A percentile compares a stretch with the other conserved stretches of the same genome.
These are phyloP conservation scores for Paspalum notatum DNA, from an alignment of 176 grass and related monocot genomes.

Conservation along the genomic window DNA sequence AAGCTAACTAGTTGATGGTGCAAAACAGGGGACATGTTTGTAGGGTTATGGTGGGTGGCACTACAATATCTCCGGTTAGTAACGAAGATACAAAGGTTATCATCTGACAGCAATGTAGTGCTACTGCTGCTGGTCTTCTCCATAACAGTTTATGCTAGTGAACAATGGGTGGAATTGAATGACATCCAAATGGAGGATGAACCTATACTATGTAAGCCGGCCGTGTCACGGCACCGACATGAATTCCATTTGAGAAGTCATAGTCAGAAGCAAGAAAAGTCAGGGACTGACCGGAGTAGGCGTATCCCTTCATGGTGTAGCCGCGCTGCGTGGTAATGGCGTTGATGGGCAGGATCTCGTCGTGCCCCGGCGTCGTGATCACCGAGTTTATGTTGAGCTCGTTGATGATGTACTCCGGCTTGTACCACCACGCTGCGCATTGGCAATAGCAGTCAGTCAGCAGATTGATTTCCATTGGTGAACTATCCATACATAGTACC, in stretches of 20 bases:
- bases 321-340: slow-evolving; percentile 66
- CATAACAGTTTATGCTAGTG: neutral
- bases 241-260: neutral
- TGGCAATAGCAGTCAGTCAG: no score
- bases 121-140: neutral
- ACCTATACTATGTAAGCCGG: neutral
- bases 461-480: no score
- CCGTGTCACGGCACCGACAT: neutral
- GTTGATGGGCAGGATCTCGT: slow-evolving; percentile 98
- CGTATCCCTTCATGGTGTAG: slow-evolving; percentile 92
- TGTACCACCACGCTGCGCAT: slow-evolving; percentile 97
- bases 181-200: neutral
- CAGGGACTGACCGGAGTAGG: slow-evolving; percentile 79
- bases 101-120: neutral
- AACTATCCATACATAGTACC: no score
- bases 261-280: neutral
- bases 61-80: neutral
- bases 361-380: slow-evolving; percentile 91
- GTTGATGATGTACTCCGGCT: slow-evolving; percentile 95
- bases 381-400: slow-evolving; percentile 94
- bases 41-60: neutral
- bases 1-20: neutral
- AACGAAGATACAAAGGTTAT: neutral
- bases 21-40: neutral
- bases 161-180: neutral